These are phyloP conservation scores for Aspergillus flavus DNA, from an alignment of 2,329 filamentous ascomycete species.

Conservation along the genomic window DNA sequence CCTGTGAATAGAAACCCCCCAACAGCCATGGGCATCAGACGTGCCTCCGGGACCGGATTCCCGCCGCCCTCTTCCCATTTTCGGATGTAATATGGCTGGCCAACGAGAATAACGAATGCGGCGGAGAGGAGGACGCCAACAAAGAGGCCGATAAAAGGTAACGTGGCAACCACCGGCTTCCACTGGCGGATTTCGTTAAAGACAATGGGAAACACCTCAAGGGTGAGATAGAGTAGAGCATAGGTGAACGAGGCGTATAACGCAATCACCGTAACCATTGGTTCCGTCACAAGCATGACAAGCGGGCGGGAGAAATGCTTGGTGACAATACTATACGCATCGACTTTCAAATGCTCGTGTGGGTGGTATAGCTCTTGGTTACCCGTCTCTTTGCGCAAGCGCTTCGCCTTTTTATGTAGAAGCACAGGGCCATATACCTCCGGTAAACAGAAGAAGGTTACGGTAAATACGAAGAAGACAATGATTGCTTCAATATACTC, in stretches of 20 bases:
- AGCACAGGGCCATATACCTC: slow-evolving; percentile 46
- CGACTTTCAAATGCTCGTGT: slow-evolving; percentile 48
- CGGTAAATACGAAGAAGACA: slow-evolving; percentile 29
- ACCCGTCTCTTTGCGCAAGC: slow-evolving; percentile 43
- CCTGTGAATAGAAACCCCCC: slow-evolving; percentile 47
- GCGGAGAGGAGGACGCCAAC: slow-evolving; percentile 45
- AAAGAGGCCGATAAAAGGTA: slow-evolving; percentile 50
- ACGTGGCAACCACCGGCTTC: slow-evolving; percentile 39
- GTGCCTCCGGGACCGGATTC: slow-evolving; percentile 41
- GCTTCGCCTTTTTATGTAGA: slow-evolving; percentile 42
- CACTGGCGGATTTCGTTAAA: slow-evolving; percentile 46
- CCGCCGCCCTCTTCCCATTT: slow-evolving; percentile 31
- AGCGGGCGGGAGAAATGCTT: slow-evolving; percentile 48
- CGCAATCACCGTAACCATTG: slow-evolving; percentile 51
- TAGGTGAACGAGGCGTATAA: slow-evolving; percentile 52
- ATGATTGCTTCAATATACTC: slow-evolving; percentile 48
- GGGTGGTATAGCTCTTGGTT: slow-evolving; percentile 48
- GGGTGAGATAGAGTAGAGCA: slow-evolving; percentile 49
- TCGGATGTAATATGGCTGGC: slow-evolving; percentile 40
- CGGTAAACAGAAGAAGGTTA: slow-evolving; percentile 36
- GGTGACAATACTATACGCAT: slow-evolving; percentile 42
- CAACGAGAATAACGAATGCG: slow-evolving; percentile 46
- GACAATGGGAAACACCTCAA: slow-evolving; percentile 53
- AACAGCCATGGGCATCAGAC: slow-evolving; percentile 50
- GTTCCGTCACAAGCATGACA: slow-evolving; percentile 51